These are phyloP conservation scores for Penicillium coffeae DNA, from an alignment of 495 filamentous ascomycete genomes.

Conservation along the genomic window DNA sequence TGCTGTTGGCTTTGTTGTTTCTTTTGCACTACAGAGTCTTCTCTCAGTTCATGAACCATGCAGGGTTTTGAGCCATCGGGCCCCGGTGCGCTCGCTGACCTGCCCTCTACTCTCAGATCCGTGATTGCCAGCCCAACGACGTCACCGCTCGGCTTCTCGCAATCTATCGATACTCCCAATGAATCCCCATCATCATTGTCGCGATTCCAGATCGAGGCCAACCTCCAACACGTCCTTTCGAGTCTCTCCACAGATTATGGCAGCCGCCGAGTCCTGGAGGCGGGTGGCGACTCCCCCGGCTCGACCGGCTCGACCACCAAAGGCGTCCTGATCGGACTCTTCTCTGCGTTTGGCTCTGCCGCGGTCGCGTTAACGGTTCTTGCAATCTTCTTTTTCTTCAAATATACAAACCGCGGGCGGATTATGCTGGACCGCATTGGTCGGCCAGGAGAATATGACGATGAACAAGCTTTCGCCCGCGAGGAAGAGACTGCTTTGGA, in stretches of 20 bases:
- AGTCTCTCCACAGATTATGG: constrained; percentile 26
- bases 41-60: constrained; percentile 41
- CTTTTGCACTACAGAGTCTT: not conserved
- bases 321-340: constrained; percentile 89
- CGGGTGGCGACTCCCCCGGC: constrained; percentile 39
- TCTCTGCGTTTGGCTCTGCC: constrained; percentile 95
- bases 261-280: constrained; percentile 22
- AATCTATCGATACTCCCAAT: constrained; percentile 4
- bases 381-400: constrained; percentile 87
- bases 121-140: constrained; percentile 32
- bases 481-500: constrained; percentile 96
- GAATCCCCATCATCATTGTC: constrained; percentile 18
- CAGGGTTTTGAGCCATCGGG: constrained; percentile 43
- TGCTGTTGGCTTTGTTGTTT: not conserved
- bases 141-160: constrained; percentile 28
- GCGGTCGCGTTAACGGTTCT: constrained; percentile 76
- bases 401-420: constrained; percentile 80
- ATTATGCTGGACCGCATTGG: constrained; percentile 94
- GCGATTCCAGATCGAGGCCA: constrained; percentile 23
- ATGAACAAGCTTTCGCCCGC: constrained; percentile 85
- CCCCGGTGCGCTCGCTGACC: constrained; percentile 36
- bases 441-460: constrained; percentile 92
- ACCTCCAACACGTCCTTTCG: constrained; percentile 29
- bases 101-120: constrained; percentile 34
- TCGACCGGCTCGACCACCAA: constrained; percentile 64